Evolutionary conservation across 768 basidiomycete species (phyloP), one percentile per base, ranked within the genome.

Genomic region (Termitomyces sp.): DNA sequence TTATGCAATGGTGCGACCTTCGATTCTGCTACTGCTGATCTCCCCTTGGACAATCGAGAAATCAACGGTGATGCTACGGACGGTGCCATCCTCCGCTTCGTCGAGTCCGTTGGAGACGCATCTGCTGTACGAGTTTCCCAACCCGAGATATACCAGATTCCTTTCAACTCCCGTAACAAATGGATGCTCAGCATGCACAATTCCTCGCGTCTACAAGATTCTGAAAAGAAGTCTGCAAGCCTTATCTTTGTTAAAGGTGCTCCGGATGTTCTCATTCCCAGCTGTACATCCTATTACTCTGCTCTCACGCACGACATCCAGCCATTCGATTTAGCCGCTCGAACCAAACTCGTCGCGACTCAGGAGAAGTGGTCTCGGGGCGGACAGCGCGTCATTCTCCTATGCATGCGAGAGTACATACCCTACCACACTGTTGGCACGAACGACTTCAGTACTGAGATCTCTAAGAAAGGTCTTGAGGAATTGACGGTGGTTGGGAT

Each of bases 1-100:
- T 71, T 86, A 7, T 86, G 84, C 68, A 85, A 85, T 54, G 80
- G 77, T 3, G 84, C 84, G 0, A 72, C 73, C 37, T 85, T 84
- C 48, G 79, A 79, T 39, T 65, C 68, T 6, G 22, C 57, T 58
- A 33, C 66, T 51, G 20, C 54, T 49, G 49, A 57, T 59, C 16
- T 70, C 69, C 36, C 65, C 7, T 36, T 73, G 2, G 67, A 69
- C 2, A 72, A 75, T 18, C 73, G 73, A 24, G 59, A 61, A 51
- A 66, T 73, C 65, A 75, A 74, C 49, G 77, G 77, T 13, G 81
- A 83, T 64, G 77, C 81, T 3, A 83, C 81, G 0, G 82, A 84
- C 55, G 76, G 75, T 9, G 81, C 80, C 9, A 70, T 84, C 36
- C 73, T 84, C n/a, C 77, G 80, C 47, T 82, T 82, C 57, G 67